Base-by-base conservation (phyloP, 805 yeast species). In the Blastobotrys peoriensis region DNA sequence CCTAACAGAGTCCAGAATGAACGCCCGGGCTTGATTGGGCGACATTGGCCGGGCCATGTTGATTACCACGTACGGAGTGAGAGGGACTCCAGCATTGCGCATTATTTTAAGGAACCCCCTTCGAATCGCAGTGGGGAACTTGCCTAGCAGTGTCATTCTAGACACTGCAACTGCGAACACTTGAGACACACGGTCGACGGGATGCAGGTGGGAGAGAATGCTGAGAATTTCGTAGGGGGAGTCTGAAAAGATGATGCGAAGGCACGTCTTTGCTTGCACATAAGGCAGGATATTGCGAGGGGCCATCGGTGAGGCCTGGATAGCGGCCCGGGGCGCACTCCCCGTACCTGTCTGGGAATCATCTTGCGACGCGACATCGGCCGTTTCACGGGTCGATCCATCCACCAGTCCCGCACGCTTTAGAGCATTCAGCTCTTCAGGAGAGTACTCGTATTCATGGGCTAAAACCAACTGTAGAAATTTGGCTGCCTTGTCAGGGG, bases 371-470 rank as follows among this genome's bases (percentile, higher is more conserved):
- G n/a, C n/a, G n/a, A n/a, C n/a, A n/a, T n/a, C n/a, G n/a, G n/a
- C n/a, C n/a, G n/a, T n/a, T n/a, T n/a, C n/a, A n/a, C n/a, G n/a
- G n/a, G n/a, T n/a, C n/a, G n/a, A n/a, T n/a, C n/a, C n/a, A n/a
- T n/a, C n/a, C n/a, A n/a, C n/a, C n/a, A n/a, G n/a, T n/a, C n/a
- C n/a, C n/a, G n/a, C n/a, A n/a, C n/a, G n/a, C n/a, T 44, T 34
- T 30, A 45, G 38, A 3, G 47, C 53, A 17, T 25, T 19, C n/a
- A 38, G 36, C 25, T 54, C 58, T 25, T 49, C 52, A 3, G 27
- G 28, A 3, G 57, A 51, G 36, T 40, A 42, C 5, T 44, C 52
- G 40, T 51, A 53, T 17, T 46, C 48, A 38, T 53, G 57, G 3
- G 23, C 13, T 21, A 45, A 46, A 8, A 54, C 45, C 16, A 46